Conservation (phyloP, 2,329 filamentous ascomycete genomes). For the Macrophomina pseudophaseolina region DNA sequence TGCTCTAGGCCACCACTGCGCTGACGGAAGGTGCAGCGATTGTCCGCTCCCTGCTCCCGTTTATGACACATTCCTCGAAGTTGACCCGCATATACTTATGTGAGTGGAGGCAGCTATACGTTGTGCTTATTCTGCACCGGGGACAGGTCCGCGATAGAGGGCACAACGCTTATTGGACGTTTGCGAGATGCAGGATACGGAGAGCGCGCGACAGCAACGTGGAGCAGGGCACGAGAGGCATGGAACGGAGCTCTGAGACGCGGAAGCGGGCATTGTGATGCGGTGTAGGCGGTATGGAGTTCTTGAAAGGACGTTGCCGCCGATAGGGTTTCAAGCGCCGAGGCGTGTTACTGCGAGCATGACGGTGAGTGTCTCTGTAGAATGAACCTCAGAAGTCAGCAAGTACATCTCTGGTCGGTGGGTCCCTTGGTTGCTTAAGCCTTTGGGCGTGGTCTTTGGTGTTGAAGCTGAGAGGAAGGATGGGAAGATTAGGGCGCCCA, state of each 20-base stretch:
- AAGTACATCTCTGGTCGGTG: background rate
- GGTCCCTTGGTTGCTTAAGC: background rate
- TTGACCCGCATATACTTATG: background rate
- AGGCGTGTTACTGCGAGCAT: background rate
- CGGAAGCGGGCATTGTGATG: background rate
- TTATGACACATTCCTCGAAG: background rate
- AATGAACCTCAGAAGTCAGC: background rate
- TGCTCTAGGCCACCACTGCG: background rate
- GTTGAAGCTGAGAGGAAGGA: background rate
- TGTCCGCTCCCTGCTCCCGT: background rate
- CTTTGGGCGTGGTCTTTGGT: background rate
- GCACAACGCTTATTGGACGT: background rate
- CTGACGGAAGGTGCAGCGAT: constrained; percentile 6
- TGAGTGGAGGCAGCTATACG: background rate
- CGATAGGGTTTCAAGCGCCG: background rate
- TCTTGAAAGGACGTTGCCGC: background rate
- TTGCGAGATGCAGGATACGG: background rate
- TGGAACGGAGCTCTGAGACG: too few relatives aligned
- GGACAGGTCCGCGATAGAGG: background rate
- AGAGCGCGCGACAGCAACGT: background rate
- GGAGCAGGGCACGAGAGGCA: too few relatives aligned
- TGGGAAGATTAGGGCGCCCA: too few relatives aligned
- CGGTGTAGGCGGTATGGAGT: background rate
- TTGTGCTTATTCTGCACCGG: background rate
- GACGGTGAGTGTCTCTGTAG: too few relatives aligned